Base-by-base conservation (phyloP, 805 yeast species). In the Yamadazyma philogaea region DNA sequence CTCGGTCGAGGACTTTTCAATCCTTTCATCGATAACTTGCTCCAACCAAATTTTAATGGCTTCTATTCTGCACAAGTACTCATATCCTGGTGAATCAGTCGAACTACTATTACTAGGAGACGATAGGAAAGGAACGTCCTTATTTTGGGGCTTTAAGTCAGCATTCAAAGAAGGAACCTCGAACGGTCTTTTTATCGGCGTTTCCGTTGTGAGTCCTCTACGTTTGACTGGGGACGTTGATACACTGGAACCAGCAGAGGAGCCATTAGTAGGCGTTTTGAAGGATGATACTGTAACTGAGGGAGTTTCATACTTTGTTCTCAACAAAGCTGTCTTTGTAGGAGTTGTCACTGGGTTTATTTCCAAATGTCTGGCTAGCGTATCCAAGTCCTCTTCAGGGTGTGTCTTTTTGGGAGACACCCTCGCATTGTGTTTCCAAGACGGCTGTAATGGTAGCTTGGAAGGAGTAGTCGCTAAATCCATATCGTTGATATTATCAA, bases 21-120 rank as follows among this genome's bases (percentile, higher is more conserved):
- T 69, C 17, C 62, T 61, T 50, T 82, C 86, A 2, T 68, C 74
- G 12, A 84, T 70, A 11, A 86, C 74, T 10, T 63, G 59, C 61
- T 84, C 87, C 30, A 87, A 75, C 96, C 96, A 87, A 44, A 72
- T 72, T 55, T 83, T 85, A n/a, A 89, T 87, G 56, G 87, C 93
- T 28, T 77, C 79, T 8, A 87, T 81, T 46, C 91, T 78, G 60
- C 95, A 87, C 34, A 87, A 67, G 53, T 87, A 87, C 58, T 86
- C 93, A 57, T 87, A 86, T 0, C 73, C 74, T 1, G 64, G 66
- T 3, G 71, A 59, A 39, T 59, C 61, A n/a, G 44, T 54, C 1
- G 63, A 53, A 2, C 62, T 51, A 36, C 55, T 54, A 34, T 55
- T 59, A 28, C 60, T 52, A 16, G 69, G 68, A 11, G 66, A 57